These are phyloP conservation scores for Camelina sativa DNA, from an alignment of 345 rosid genomes.

Conservation along the genomic window DNA sequence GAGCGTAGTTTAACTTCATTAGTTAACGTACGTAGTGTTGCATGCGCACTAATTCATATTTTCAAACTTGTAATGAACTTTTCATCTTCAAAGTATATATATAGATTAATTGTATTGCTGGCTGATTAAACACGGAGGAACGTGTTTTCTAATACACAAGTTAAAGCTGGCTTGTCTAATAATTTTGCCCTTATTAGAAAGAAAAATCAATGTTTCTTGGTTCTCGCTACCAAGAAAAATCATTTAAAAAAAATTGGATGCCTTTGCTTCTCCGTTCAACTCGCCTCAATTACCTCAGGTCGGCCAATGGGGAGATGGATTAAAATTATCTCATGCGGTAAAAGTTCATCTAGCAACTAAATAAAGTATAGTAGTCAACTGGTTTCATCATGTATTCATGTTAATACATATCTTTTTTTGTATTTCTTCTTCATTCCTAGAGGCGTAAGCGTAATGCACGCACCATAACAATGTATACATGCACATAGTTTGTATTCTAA, in stretches of 20 bases:
- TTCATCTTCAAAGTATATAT: not conserved
- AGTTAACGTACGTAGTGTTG: not conserved
- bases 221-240: not conserved
- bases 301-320: not conserved
- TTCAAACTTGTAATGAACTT: not conserved
- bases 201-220: not conserved
- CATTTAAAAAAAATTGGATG: not conserved
- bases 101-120: not conserved
- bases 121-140: not conserved
- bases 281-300: conserved; percentile 2
- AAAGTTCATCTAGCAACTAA: not conserved
- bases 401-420: not conserved
- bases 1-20: conserved; percentile 2
- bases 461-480: not conserved
- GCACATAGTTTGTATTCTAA: not conserved
- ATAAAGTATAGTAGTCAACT: not conserved
- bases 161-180: not conserved
- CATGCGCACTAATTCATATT: not conserved
- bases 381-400: not conserved
- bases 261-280: conserved; percentile 16
- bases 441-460: not conserved
- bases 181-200: not conserved
- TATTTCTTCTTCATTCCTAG: not conserved
- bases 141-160: not conserved
- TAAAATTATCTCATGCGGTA: not conserved